Conservation (phyloP, 306 rosid genomes). For the Sicyos baderoa region DNA sequence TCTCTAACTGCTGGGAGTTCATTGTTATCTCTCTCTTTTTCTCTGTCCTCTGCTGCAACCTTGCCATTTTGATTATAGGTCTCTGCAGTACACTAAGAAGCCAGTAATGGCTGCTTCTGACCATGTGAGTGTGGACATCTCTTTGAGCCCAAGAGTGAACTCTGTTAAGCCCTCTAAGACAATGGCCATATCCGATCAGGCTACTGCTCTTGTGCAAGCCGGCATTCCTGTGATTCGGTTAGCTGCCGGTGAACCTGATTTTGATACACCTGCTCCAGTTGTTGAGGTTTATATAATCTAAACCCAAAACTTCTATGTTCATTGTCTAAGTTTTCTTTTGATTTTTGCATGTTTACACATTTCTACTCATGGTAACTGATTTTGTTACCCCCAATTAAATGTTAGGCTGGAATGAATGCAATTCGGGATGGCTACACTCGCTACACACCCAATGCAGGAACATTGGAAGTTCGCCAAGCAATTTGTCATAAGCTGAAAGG, state of each 20-base stretch:
- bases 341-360: neutral
- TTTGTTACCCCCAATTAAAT: neutral
- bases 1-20: neutral
- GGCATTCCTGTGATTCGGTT: conserved; percentile 79
- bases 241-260: conserved; percentile 91
- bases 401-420: conserved; percentile 82
- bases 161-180: conserved; percentile 81
- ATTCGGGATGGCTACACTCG: conserved; percentile 79
- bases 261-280: conserved; percentile 66
- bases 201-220: conserved; percentile 73
- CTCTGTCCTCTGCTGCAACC: neutral
- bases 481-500: conserved; percentile 83
- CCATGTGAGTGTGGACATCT: conserved; percentile 38
- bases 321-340: neutral
- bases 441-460: conserved; percentile 78
- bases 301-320: neutral
- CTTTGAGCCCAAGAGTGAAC: conserved; percentile 74
- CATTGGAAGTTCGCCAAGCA: conserved; percentile 66
- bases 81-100: conserved; percentile 22
- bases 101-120: conserved; percentile 37
- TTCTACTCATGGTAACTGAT: neutral
- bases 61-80: conserved; percentile 15
- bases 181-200: conserved; percentile 71
- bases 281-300: conserved; percentile 40
- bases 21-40: neutral